Conservation (phyloP, 768 basidiomycete genomes). For the Asterophora lycoperdoides region DNA sequence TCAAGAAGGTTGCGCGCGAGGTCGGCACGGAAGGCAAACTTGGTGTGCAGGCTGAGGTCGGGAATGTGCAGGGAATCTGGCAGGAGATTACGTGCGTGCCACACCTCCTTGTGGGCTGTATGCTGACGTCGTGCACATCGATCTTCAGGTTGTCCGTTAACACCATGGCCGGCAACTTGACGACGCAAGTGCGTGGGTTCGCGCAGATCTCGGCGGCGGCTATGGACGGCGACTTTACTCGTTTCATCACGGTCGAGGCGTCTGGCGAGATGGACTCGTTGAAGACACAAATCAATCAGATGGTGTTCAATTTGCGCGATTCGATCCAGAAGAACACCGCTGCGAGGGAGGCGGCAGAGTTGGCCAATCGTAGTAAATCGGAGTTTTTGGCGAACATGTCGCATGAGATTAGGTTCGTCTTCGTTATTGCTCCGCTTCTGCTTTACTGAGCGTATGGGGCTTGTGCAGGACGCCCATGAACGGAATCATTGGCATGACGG, state of each 20-base stretch:
- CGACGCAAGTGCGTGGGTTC: conserved; percentile 98
- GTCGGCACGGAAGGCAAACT: conserved; percentile 99
- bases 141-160: conserved; percentile 81
- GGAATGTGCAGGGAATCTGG: conserved; percentile 97
- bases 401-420: conserved; percentile 83
- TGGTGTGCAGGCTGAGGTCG: conserved; percentile 95
- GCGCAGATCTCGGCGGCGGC: conserved; percentile 98
- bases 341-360: conserved; percentile 93
- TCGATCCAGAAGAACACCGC: conserved; percentile 98
- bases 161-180: conserved; percentile 94
- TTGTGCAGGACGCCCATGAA: conserved; percentile 91
- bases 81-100: conserved; percentile 89
- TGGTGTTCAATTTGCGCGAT: conserved; percentile 97
- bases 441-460: too few species aligned
- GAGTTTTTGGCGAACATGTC: conserved; percentile 99
- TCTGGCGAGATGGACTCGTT: conserved; percentile 98
- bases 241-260: conserved; percentile 99
- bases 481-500: conserved; percentile 99
- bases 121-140: background rate
- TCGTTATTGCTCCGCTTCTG: too few species aligned
- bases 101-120: background rate
- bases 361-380: conserved; percentile 95
- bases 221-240: conserved; percentile 97
- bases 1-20: conserved; percentile 95
- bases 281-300: conserved; percentile 98